Percentiles rank a stretch among this genome's conserved stretches.
Conservation (phyloP, 1,139 yeast genomes). For the Yamadazyma taylorii region DNA sequence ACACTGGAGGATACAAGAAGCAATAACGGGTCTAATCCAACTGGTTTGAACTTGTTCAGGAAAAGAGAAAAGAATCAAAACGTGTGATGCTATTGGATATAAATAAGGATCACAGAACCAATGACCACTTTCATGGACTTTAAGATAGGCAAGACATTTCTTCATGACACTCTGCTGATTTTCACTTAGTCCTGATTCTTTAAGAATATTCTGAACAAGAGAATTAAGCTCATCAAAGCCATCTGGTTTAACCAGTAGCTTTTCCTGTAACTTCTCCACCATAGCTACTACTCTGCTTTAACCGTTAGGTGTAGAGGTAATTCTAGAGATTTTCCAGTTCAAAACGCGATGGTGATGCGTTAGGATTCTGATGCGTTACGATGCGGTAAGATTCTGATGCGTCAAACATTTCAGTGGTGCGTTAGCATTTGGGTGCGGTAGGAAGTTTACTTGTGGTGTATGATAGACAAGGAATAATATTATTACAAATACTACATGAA, state of each 20-base stretch:
- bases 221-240: constrained; percentile 26
- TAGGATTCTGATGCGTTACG: not conserved
- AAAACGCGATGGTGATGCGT: not conserved
- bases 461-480: no score
- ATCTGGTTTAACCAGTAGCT: constrained; percentile 17
- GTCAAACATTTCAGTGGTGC: no score
- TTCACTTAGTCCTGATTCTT: constrained; percentile 24
- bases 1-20: constrained; percentile 45
- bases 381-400: not conserved
- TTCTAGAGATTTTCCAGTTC: no score
- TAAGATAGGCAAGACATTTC: constrained; percentile 26
- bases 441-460: no score
- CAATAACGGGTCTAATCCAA: constrained; percentile 43
- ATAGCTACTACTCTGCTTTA: not conserved
- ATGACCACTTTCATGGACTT: constrained; percentile 32
- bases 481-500: no score
- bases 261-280: not conserved
- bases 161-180: constrained; percentile 29
- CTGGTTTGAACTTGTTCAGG: constrained; percentile 44
- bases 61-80: constrained; percentile 60
- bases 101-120: constrained; percentile 56
- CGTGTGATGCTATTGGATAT: constrained; percentile 50
- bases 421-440: no score
- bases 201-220: constrained; percentile 24
- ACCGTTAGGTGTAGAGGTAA: not conserved